Evolutionary conservation across 2,329 filamentous ascomycete genomes (phyloP).

Genomic region (Epichloe glyceriae): DNA sequence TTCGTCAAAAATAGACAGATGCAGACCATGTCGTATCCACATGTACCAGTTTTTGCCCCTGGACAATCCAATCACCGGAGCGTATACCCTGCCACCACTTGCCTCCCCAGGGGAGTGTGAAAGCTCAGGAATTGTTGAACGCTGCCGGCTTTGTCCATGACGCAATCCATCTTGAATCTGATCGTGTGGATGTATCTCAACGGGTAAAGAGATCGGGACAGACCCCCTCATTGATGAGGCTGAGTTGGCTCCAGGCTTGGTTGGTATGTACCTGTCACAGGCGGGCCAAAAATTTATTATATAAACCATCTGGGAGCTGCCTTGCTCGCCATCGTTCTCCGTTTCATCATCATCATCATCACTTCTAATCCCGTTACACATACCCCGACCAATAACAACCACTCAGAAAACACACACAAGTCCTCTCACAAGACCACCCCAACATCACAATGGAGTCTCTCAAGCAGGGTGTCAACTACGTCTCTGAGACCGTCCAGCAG

Average conservation of each 20-base stretch:
- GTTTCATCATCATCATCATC: background rate
- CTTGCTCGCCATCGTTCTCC: background rate
- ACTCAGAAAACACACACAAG: constrained; percentile 6
- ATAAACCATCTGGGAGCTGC: background rate
- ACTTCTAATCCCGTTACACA: background rate
- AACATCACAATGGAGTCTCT: constrained; percentile 35
- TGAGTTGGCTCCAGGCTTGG: background rate
- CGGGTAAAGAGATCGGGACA: background rate
- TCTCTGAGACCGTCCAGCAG: constrained; percentile 48
- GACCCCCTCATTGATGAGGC: background rate
- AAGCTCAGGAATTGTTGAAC: background rate
- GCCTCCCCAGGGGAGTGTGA: background rate
- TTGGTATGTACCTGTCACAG: background rate
- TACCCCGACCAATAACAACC: background rate
- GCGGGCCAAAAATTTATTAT: background rate
- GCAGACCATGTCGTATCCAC: background rate
- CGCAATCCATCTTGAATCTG: background rate
- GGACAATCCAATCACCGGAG: constrained; percentile 1
- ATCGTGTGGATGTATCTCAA: constrained; percentile 1
- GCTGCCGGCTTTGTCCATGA: background rate
- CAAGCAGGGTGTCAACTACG: constrained; percentile 54
- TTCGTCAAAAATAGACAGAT: background rate
- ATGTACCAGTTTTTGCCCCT: background rate
- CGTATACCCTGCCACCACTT: background rate
- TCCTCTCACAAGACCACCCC: constrained; percentile 8